Base-by-base conservation (phyloP, 371 early-diverging fungal genomes). In the Smittium culicis region DNA sequence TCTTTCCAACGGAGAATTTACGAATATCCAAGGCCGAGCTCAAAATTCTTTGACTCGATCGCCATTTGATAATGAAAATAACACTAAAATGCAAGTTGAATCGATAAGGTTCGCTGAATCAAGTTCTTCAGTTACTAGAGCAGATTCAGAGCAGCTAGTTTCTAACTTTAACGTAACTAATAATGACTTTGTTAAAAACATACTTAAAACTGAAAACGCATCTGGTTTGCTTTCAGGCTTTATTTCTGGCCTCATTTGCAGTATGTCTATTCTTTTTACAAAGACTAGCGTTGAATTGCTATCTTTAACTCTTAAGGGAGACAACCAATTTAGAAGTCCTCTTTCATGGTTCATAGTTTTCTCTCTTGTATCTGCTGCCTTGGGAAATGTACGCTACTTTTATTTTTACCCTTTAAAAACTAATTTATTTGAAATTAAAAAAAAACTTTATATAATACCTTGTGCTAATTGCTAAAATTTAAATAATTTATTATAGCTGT, bases 261-360 rank as follows among this genome's bases (percentile, higher is more conserved):
- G 87, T 61, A 90, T 89, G 67, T 83, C 85, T 2, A 72, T 90
- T 60, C 71, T 90, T 32, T 88, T 89, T 75, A 89, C 90, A 64
- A 90, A 90, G 69, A 86, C 87, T 60, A 90, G 90, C 8, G 74
- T 89, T 3, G 90, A 89, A 60, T 73, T 90, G 61, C 68, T 90
- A 59, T 75, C 85, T 17, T 71, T 90, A 25, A 84, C 87, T 0
- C 68, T 86, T 29, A 65, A 81, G 0, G 80, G 86, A 32, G 67
- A 82, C 67, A 86, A 89, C 68, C 91, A 89, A 68, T 81, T 89
- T 59, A 79, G 82, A 33, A 81, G 80, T 69, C 82, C 86, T 3
- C 75, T 89, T 54, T 86, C 89, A 8, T 83, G 88, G 85, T 73
- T 88, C 35, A 72, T 90, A 20, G 81, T 88, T n/a, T 67, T 70